A percentile compares a stretch with the other conserved stretches of the same genome.
Conservation (phyloP, 805 yeast genomes). For the Yarrowia alimentaria region DNA sequence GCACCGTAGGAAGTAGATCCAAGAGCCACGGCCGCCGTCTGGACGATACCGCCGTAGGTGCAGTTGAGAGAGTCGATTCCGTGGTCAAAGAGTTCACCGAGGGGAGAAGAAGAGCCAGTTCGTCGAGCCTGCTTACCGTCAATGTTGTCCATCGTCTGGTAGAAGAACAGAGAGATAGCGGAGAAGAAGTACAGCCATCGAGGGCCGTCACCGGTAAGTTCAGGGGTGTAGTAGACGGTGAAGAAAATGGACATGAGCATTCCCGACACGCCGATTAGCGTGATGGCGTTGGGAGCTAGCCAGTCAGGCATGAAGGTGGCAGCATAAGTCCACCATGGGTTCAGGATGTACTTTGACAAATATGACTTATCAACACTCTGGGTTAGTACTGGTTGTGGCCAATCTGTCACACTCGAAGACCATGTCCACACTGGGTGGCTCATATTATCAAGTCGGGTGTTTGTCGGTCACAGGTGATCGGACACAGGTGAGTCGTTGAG, state of each 20-base stretch:
- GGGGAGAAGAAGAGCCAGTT: conserved; percentile 90
- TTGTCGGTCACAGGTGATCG: too few relatives aligned
- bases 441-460: too few relatives aligned
- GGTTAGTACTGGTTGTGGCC: conserved; percentile 22
- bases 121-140: conserved; percentile 96
- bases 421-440: too few relatives aligned
- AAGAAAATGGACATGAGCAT: conserved; percentile 59
- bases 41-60: conserved; percentile 70
- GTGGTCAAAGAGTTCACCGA: conserved; percentile 95
- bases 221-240: conserved; percentile 72
- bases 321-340: conserved; percentile 82
- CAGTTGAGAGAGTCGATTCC: conserved; percentile 77
- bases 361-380: conserved; percentile 73
- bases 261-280: conserved; percentile 74
- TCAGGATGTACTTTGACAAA: conserved; percentile 70
- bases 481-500: too few relatives aligned
- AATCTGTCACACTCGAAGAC: too few relatives aligned
- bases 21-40: conserved; percentile 71
- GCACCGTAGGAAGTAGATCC: conserved; percentile 78
- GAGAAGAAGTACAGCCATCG: conserved; percentile 74
- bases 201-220: conserved; percentile 58
- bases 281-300: conserved; percentile 94
- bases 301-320: conserved; percentile 77
- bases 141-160: conserved; percentile 95
- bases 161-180: conserved; percentile 80